Percentiles rank a stretch among this genome's conserved stretches.
phyloP scores from a whole-genome alignment of 306 rosid genomes.

The Fagus crenata region DNA sequence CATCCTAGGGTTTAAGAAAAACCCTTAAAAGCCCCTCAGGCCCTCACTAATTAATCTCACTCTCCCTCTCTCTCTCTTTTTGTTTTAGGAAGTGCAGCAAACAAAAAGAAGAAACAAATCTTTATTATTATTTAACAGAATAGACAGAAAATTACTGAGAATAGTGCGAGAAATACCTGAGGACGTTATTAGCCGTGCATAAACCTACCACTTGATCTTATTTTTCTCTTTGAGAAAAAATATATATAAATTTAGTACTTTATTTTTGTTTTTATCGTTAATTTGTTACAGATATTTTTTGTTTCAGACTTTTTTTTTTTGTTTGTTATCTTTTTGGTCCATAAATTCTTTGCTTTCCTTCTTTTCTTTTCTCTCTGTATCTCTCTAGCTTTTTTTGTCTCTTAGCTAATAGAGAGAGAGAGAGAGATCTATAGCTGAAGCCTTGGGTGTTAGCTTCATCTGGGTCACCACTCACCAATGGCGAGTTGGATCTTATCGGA shows the following conservation, averaged over 20 bases:
- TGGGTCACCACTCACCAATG: constrained; percentile 66
- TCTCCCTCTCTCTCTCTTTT: too few species aligned
- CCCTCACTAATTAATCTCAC: too few species aligned
- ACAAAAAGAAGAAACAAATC: too few species aligned
- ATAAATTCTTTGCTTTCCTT: neutral
- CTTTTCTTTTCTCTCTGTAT: too few species aligned
- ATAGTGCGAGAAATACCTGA: too few species aligned
- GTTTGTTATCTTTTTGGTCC: constrained; percentile 12
- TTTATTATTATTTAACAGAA: too few species aligned
- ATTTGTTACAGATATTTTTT: constrained; percentile 25
- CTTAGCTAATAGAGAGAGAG: constrained; percentile 22
- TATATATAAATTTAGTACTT: neutral
- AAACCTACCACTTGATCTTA: too few species aligned
- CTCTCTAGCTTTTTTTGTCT: constrained; percentile 2
- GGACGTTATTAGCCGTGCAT: too few species aligned
- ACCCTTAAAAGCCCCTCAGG: too few species aligned
- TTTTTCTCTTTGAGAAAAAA: constrained; percentile 11
- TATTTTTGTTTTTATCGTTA: neutral
- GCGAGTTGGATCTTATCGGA: constrained; percentile 86
- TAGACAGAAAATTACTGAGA: too few species aligned
- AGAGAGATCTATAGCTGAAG: neutral
- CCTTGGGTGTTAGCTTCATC: constrained; percentile 27
- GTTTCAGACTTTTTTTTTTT: neutral
- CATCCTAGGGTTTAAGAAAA: too few species aligned
- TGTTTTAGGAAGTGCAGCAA: too few species aligned